phyloP scores from a whole-genome alignment of 2,329 filamentous ascomycete genomes.

The Pseudogymnoascus sp. region DNA sequence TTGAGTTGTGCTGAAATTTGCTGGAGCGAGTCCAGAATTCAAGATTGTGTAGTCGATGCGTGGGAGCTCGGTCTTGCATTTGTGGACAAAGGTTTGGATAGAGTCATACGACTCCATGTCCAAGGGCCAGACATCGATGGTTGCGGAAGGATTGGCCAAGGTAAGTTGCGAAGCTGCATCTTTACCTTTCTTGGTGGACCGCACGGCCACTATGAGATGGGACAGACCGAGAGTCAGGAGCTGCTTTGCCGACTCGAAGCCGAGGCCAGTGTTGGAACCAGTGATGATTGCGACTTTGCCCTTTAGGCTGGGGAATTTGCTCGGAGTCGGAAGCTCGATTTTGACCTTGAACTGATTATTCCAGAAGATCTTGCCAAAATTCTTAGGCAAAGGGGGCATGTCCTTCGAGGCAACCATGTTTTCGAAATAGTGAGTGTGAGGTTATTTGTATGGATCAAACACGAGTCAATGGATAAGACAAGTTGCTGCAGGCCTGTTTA shows the following conservation, averaged over 20 bases:
- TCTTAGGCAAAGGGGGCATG: conserved; percentile 8
- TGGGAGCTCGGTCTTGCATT: conserved; percentile 26
- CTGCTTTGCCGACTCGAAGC: conserved; percentile 34
- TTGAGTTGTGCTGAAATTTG: conserved; percentile 13
- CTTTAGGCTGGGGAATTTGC: background rate
- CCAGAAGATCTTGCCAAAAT: conserved; percentile 10
- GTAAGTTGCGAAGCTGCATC: conserved; percentile 31
- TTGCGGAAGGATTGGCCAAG: conserved; percentile 26
- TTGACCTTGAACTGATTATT: conserved; percentile 11
- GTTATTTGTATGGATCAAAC: background rate
- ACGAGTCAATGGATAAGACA: background rate
- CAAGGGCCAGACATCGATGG: conserved; percentile 42
- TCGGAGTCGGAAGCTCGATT: conserved; percentile 7
- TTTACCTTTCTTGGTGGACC: conserved; percentile 36
- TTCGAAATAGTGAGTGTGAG: background rate
- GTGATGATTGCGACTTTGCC: conserved; percentile 37
- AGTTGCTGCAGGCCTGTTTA: background rate
- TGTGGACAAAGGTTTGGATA: conserved; percentile 34
- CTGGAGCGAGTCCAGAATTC: conserved; percentile 34
- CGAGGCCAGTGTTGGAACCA: conserved; percentile 41
- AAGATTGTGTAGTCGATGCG: conserved; percentile 38
- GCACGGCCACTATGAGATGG: conserved; percentile 40
- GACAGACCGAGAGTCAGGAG: conserved; percentile 34
- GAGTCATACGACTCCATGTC: conserved; percentile 41
- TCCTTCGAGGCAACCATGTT: conserved; percentile 10